Evolutionary conservation across 345 rosid genomes (phyloP).

Genomic region (Camelina sativa): DNA sequence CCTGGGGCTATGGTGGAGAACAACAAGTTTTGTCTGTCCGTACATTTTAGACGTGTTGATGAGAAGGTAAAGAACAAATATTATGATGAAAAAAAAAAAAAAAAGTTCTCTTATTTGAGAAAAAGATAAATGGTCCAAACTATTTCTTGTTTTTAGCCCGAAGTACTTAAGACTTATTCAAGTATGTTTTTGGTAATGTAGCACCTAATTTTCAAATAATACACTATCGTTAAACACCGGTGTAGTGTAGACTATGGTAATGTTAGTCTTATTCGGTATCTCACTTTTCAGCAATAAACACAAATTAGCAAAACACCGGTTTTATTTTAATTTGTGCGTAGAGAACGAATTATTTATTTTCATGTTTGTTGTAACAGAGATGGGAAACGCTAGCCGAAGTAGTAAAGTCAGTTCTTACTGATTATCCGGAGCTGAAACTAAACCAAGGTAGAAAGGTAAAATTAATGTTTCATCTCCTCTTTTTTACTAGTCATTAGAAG

Average conservation of each 20-base stretch:
- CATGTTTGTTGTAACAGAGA: conserved; percentile 49
- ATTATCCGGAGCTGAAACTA: conserved; percentile 73
- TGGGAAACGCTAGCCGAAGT: conserved; percentile 71
- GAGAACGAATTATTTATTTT: background rate
- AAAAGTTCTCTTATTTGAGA: background rate
- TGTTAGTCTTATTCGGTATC: background rate
- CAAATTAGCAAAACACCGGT: background rate
- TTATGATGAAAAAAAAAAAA: background rate
- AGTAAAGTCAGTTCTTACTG: conserved; percentile 62
- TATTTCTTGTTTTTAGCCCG: conserved; percentile 16
- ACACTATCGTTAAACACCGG: background rate
- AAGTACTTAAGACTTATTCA: conserved; percentile 16
- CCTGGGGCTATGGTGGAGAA: conserved; percentile 85
- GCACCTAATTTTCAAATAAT: background rate
- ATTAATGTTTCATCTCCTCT: background rate
- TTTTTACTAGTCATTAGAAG: conserved; percentile 9
- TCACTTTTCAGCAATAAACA: background rate
- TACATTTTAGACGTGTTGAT: conserved; percentile 91
- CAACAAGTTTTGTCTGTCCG: conserved; percentile 94
- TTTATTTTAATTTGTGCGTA: background rate
- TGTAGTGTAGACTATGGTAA: no score
- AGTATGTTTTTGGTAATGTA: background rate
- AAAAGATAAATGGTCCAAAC: conserved; percentile 15
- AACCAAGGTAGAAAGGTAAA: conserved; percentile 86
- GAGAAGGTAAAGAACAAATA: conserved; percentile 62